These are phyloP conservation scores for Mucor piriformis DNA, from an alignment of 371 early-diverging fungal species.

Conservation along the genomic window DNA sequence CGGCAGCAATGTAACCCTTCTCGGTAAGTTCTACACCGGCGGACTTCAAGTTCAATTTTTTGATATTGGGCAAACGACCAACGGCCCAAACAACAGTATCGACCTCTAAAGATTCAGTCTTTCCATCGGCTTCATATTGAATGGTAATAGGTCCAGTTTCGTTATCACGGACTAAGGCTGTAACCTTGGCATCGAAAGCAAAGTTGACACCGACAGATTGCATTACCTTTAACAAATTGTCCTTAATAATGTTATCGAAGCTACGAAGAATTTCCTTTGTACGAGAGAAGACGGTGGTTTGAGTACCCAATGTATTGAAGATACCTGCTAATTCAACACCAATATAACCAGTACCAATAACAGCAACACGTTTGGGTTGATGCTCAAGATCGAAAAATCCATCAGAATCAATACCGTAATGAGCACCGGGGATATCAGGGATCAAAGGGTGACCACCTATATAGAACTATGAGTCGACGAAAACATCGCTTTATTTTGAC, in stretches of 20 bases:
- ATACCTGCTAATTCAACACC: conserved; percentile 97
- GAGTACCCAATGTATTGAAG: conserved; percentile 86
- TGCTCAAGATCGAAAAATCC: conserved; percentile 94
- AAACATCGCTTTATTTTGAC: not conserved
- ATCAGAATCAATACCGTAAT: conserved; percentile 90
- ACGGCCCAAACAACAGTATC: conserved; percentile 86
- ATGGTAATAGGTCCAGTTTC: conserved; percentile 47
- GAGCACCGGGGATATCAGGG: conserved; percentile 82
- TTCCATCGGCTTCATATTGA: conserved; percentile 43
- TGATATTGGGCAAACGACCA: conserved; percentile 83
- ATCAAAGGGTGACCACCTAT: conserved; percentile 74
- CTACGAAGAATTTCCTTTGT: conserved; percentile 82
- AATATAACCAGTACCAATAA: conserved; percentile 91
- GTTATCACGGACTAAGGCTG: conserved; percentile 43
- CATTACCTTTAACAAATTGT: conserved; percentile 82
- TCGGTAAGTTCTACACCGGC: conserved; percentile 67
- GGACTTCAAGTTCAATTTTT: conserved; percentile 68
- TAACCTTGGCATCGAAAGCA: conserved; percentile 67
- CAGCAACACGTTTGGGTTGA: conserved; percentile 91
- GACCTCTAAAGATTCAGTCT: conserved; percentile 47
- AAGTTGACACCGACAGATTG: conserved; percentile 73
- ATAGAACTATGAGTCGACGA: not conserved
- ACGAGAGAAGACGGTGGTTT: conserved; percentile 88
- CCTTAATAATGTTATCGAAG: conserved; percentile 91
- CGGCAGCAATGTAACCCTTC: conserved; percentile 73